Base-by-base conservation (phyloP, 345 rosid species). In the Rhizophora apiculata region DNA sequence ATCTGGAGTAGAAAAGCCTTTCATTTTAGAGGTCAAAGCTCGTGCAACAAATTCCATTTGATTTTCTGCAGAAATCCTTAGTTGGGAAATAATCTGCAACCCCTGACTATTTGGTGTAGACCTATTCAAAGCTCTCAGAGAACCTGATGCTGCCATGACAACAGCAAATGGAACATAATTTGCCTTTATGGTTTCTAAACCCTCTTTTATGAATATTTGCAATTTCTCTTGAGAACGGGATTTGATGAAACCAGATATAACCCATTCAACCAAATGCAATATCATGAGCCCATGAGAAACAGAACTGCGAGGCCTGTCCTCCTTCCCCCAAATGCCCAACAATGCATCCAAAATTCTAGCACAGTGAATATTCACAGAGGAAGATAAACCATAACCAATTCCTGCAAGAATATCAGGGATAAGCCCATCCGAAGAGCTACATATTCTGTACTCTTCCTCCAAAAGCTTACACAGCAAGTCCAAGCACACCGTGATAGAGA, bases 201-300 rank as follows among this genome's bases (percentile, higher is more conserved):
- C 65, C 69, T 74, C 82, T 9, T 72, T 65, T 2, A 76, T 21
- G 71, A 89, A 82, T 46, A 70, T 70, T 61, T 71, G 76, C 69
- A 89, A 78, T 79, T 85, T 86, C 52, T 74, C 81, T 0, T 76
- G 55, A 71, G 85, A 70, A 62, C 22, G 74, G 64, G 84, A 79
- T 68, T 81, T 82, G 77, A 88, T 73, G 64, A 80, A 82, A 75
- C 90, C 83, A 57, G 87, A 87, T 26, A 88, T 71, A 68, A 87
- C 80, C 98, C 98, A 88, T 70, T 91, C 99, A 46, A 89, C 70
- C 84, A 85, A 80, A 83, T 92, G 97, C 80, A 95, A 76, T 79
- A 92, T 77, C 91, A 90, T 86, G 64, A 92, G 82, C 34, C 96
- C 99, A 65, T 80, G 64, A 64, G 83, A 70, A 70, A 88, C 79